Base-by-base conservation (phyloP, 1,139 yeast species). In the Saccharomyces hybrid region DNA sequence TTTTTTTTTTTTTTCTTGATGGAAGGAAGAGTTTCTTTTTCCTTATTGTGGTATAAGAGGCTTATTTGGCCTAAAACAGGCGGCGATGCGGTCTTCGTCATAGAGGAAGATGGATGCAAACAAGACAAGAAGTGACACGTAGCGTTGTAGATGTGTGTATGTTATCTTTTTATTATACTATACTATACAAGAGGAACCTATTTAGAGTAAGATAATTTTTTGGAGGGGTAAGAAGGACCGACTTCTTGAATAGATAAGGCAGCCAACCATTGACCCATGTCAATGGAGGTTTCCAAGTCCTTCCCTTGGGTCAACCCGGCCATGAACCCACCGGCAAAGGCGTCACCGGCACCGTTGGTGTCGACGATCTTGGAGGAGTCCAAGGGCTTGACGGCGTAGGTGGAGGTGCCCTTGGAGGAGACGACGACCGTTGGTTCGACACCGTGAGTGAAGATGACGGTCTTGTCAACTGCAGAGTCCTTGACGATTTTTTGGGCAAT, bases 311-410 rank as follows among this genome's bases (percentile, higher is more conserved):
- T 95, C 63, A 91, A 76, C 58, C 91, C 95, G 58, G 97, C 97
- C 63, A 91, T 75, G 73, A 93, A 93, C 55, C 99, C 99, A 69
- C 96, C 96, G 57, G 98, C 99, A 70, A 93, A 93, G 26, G 99
- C 98, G 71, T 93, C 99, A 73, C 99, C 99, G 49, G 99, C 99
- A 78, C 99, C 99, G 75, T 93, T 93, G 70, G 98, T 88, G 76
- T 93, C 99, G 56, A 80, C 84, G 60, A 93, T 80, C 73, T 86
- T 78, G 52, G 78, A 75, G 49, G 81, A 68, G 49, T 81, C 86
- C 68, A 93, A 79, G 58, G 84, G 80, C 64, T 82, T 85, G 54
- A 93, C 97, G 52, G 86, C 78, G 78, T 73, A 83, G 48, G 78
- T 69, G 57, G 79, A 79, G 50, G 78, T 69, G 38, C 72, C 72